These are phyloP conservation scores for Zygosaccharomyces sapae DNA, from an alignment of 1,139 yeast species.

Conservation along the genomic window DNA sequence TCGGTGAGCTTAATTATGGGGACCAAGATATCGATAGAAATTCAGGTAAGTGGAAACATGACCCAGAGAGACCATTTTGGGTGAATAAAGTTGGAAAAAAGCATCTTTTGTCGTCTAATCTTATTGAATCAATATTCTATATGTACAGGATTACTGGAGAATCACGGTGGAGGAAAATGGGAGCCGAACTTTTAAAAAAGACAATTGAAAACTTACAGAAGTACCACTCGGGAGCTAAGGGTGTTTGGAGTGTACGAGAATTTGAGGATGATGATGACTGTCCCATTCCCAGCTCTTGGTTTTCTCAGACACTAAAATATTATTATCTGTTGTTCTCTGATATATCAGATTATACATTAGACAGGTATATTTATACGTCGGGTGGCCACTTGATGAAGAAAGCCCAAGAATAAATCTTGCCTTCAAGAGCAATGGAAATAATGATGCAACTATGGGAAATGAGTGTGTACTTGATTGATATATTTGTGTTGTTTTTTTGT, in stretches of 20 bases:
- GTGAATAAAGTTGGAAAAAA: conserved; percentile 44
- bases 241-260: conserved; percentile 37
- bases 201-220: conserved; percentile 57
- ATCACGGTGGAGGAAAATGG: conserved; percentile 61
- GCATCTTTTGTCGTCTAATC: conserved; percentile 67
- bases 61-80: conserved; percentile 39
- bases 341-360: conserved; percentile 53
- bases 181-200: conserved; percentile 48
- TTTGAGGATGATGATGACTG: conserved; percentile 39
- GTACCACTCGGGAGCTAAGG: conserved; percentile 45
- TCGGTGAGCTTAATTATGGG: conserved; percentile 9
- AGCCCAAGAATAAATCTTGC: background rate
- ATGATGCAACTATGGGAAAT: conserved; percentile 3
- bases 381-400: conserved; percentile 73
- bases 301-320: conserved; percentile 74
- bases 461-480: no score
- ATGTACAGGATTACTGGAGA: conserved; percentile 75
- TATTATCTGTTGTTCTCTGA: conserved; percentile 68
- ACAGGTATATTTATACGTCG: conserved; percentile 69
- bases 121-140: conserved; percentile 70
- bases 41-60: conserved; percentile 16
- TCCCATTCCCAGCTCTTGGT: conserved; percentile 65
- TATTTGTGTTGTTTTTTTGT: no score
- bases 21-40: conserved; percentile 14
- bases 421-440: background rate